Evolutionary conservation across 805 yeast genomes (phyloP).

Genomic region (Spathaspora passalidarum): DNA sequence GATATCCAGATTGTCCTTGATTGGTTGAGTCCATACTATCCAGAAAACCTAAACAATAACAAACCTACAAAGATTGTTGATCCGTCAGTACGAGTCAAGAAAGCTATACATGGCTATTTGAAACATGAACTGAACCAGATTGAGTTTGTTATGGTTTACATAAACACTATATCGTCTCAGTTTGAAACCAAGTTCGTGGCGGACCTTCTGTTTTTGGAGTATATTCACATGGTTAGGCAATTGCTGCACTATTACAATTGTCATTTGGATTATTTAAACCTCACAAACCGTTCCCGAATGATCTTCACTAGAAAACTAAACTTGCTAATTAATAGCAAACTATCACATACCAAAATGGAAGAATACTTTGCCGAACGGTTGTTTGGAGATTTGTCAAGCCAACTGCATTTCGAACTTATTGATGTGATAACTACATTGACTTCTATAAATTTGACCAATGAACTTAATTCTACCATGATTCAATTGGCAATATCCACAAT

Average conservation of each 20-base stretch:
- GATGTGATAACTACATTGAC: conserved; percentile 17
- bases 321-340: conserved; percentile 5
- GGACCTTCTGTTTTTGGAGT: conserved; percentile 6
- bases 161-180: conserved; percentile 26
- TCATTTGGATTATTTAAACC: conserved; percentile 20
- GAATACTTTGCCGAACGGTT: conserved; percentile 10
- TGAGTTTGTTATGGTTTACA: conserved; percentile 30
- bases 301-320: conserved; percentile 27
- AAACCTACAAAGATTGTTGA: neutral
- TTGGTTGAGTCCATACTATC: conserved; percentile 30
- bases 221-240: conserved; percentile 15
- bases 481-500: conserved; percentile 37
- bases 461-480: conserved; percentile 28
- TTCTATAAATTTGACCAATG: conserved; percentile 19
- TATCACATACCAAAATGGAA: neutral
- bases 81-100: conserved; percentile 32
- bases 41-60: too few relatives aligned
- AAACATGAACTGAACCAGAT: conserved; percentile 30
- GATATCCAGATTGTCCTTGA: conserved; percentile 30
- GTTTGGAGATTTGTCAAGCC: conserved; percentile 5
- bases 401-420: conserved; percentile 9
- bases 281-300: conserved; percentile 16
- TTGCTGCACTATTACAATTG: conserved; percentile 19
- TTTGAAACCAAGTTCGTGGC: conserved; percentile 11
- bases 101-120: conserved; percentile 36